Evolutionary conservation across 805 yeast species (phyloP).

Genomic region (Candida ponderosae): DNA sequence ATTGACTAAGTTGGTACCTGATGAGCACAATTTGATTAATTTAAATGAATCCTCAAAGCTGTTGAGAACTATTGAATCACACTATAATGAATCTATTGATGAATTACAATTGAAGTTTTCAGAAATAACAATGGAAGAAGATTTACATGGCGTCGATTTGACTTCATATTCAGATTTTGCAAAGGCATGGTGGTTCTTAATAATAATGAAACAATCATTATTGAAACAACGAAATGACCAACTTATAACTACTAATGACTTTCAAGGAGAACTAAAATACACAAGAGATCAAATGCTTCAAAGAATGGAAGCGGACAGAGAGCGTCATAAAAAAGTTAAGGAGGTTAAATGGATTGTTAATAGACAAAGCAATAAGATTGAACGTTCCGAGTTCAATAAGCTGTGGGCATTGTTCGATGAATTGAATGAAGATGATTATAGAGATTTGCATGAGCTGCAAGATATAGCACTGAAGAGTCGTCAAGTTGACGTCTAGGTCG

Average conservation of each 20-base stretch:
- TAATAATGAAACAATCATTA: slow-evolving; percentile 11
- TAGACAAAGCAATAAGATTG: slow-evolving; percentile 32
- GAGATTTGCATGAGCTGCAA: slow-evolving; percentile 46
- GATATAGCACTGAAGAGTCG: slow-evolving; percentile 46
- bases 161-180: slow-evolving; percentile 8
- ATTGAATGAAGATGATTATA: slow-evolving; percentile 38
- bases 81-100: slow-evolving; percentile 6
- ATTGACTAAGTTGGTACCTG: slow-evolving; percentile 28
- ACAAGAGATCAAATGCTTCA: slow-evolving; percentile 50
- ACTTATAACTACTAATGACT: not conserved
- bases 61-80: slow-evolving; percentile 9
- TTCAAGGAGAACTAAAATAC: slow-evolving; percentile 6
- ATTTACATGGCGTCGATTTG: slow-evolving; percentile 1
- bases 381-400: slow-evolving; percentile 41
- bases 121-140: slow-evolving; percentile 1
- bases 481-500: too few relatives aligned
- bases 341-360: slow-evolving; percentile 73
- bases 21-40: slow-evolving; percentile 10
- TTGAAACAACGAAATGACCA: slow-evolving; percentile 7
- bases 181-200: slow-evolving; percentile 15
- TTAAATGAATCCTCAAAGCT: slow-evolving; percentile 14
- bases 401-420: slow-evolving; percentile 28
- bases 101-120: slow-evolving; percentile 1
- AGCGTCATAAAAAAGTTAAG: slow-evolving; percentile 76
- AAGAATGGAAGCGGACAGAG: slow-evolving; percentile 91